These are phyloP conservation scores for Pulchroboletus neoregius DNA, from an alignment of 1,284 basidiomycete species.

Conservation along the genomic window DNA sequence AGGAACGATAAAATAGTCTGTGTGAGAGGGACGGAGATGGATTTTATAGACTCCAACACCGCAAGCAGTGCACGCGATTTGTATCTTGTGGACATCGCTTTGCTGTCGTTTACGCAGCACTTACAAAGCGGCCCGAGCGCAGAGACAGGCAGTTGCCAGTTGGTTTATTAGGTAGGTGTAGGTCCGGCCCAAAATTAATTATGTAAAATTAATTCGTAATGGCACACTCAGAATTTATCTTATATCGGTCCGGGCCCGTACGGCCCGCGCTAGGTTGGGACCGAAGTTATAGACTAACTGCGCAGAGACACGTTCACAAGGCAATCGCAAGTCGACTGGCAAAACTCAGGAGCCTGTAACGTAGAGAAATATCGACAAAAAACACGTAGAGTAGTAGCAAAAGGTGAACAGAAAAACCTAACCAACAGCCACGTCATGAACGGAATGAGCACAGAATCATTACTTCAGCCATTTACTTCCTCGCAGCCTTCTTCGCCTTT, in stretches of 20 bases:
- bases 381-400: slow-evolving; percentile 29
- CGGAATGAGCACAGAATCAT: slow-evolving; percentile 7
- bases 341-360: slow-evolving; percentile 17
- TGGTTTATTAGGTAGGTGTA: no score
- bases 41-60: slow-evolving; percentile 26
- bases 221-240: no score
- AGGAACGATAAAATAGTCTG: slow-evolving; percentile 1
- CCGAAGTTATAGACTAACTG: no score
- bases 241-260: no score
- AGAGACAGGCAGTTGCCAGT: no score
- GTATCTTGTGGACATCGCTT: slow-evolving; percentile 33
- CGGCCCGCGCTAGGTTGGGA: no score
- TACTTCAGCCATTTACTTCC: slow-evolving; percentile 22
- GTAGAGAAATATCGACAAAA: slow-evolving; percentile 33
- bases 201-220: no score
- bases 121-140: slow-evolving; percentile 18
- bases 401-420: slow-evolving; percentile 9
- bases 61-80: slow-evolving; percentile 24
- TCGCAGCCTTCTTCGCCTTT: slow-evolving; percentile 35
- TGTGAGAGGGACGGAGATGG: slow-evolving; percentile 14
- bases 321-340: slow-evolving; percentile 6
- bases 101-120: slow-evolving; percentile 33
- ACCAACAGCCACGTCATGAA: slow-evolving; percentile 13
- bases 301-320: slow-evolving; percentile 15
- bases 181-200: no score